Base-by-base conservation (phyloP, 768 basidiomycete species). In the Tricholoma sp. region DNA sequence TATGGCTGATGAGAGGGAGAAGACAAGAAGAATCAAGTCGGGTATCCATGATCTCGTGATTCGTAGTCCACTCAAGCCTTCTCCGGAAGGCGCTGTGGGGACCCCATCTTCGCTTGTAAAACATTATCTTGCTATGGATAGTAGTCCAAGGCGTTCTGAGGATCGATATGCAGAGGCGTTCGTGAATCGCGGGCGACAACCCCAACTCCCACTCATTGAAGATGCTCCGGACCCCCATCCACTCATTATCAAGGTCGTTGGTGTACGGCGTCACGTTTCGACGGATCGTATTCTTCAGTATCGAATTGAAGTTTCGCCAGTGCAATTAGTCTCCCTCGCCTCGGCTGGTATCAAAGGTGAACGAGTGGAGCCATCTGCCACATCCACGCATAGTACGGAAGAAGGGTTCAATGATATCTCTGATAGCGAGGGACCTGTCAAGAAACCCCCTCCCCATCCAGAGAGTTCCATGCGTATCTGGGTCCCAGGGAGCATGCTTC, bases 401-500 rank as follows among this genome's bases (percentile, higher is more conserved):
- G 16, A 27, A 1, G 43, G 22, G 21, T 22, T 45, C 43, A 21
- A 43, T 27, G 46, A 27, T 8, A 16, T 47, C 14, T 27, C 46
- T n/a, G 46, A 49, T 29, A 6, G 14, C 22, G 24, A 29, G 24
- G 29, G 16, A 49, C 24, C 46, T 29, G 14, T 21, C 16, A 73
- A 70, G 52, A 69, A 74, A 21, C 69, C 75, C 9, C 68, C 71
- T 12, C 76, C 77, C 34, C 57, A 63, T 47, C 79, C 80, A 0
- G 73, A 75, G 12, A 75, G 73, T 50, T 69, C 73, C 14, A 63
- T 84, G 37, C 72, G 77, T 29, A 64, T 86, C 31, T 90, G 88
- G 89, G 70, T 89, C 43, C 83, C 87, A 0, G 86, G 80, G 3
- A 76, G 71, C 39, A 80, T 91, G 68, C 69, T 89, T 54, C 68